phyloP scores from a whole-genome alignment of 2,329 filamentous ascomycete genomes.

The Colletotrichum tabaci region DNA sequence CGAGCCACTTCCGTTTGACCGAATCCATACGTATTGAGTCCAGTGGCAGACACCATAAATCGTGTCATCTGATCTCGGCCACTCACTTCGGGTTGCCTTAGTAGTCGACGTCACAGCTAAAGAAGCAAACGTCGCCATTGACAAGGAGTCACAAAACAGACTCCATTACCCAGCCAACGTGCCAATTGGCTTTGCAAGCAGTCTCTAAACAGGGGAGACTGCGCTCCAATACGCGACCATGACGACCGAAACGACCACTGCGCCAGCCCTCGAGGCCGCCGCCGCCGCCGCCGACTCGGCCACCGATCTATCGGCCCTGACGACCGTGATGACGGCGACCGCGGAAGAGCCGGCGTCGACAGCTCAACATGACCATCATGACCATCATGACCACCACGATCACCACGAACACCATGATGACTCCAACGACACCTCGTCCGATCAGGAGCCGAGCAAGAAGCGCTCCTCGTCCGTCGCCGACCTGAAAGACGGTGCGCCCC shows the following conservation, averaged over 20 bases:
- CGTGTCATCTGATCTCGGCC: constrained; percentile 10
- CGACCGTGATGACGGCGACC: constrained; percentile 20
- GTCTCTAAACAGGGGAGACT: constrained; percentile 37
- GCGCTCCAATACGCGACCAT: constrained; percentile 19
- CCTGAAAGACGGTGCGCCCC: constrained; percentile 42
- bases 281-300: constrained; percentile 21
- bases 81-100: background rate
- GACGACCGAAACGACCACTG: constrained; percentile 32
- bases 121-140: background rate
- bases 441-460: constrained; percentile 42
- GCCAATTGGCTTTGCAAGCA: constrained; percentile 32
- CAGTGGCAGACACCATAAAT: background rate
- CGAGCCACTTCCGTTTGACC: constrained; percentile 23
- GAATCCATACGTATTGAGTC: constrained; percentile 14
- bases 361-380: constrained; percentile 21
- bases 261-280: constrained; percentile 18
- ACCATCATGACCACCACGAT: constrained; percentile 31
- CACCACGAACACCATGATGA: constrained; percentile 34
- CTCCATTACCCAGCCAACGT: background rate
- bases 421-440: constrained; percentile 33
- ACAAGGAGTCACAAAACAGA: background rate
- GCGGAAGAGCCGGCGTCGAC: constrained; percentile 22
- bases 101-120: background rate
- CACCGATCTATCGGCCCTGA: constrained; percentile 31
- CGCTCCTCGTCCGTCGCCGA: constrained; percentile 38